A percentile compares a stretch with the other conserved stretches of the same genome.
Conservation (phyloP, 1,139 yeast species). For the Taphrina wiesneri region DNA sequence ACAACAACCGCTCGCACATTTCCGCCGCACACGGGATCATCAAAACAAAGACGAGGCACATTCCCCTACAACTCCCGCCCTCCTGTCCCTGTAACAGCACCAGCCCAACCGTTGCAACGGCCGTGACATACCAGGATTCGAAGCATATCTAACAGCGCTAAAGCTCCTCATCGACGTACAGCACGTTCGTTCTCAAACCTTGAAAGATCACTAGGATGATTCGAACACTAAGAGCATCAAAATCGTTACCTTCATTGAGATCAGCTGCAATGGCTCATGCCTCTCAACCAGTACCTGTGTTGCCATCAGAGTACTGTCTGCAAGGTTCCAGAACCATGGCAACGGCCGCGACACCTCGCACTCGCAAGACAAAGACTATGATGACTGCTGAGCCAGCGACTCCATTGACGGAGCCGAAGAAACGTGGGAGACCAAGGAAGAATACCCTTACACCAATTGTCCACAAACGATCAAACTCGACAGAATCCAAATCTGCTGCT, state of each 20-base stretch:
- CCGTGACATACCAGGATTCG: not conserved
- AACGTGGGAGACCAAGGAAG: constrained; percentile 31
- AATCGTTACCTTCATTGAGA: constrained; percentile 29
- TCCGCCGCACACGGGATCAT: not conserved
- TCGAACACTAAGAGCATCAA: constrained; percentile 23
- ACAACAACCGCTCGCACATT: not conserved
- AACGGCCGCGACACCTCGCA: constrained; percentile 6
- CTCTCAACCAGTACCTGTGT: constrained; percentile 21
- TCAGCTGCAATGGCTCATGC: constrained; percentile 12
- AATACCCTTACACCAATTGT: not conserved
- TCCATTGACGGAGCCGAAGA: constrained; percentile 21
- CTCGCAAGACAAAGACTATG: constrained; percentile 11
- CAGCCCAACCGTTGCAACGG: not conserved
- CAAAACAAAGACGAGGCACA: not conserved
- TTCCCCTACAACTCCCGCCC: not conserved
- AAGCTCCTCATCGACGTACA: too few species aligned
- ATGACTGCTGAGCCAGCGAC: constrained; percentile 2
- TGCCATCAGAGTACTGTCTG: not conserved
- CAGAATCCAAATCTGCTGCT: constrained; percentile 12
- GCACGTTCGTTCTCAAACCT: too few species aligned
- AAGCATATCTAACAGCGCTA: not conserved
- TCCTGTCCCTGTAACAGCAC: not conserved
- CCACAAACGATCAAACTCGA: constrained; percentile 26
- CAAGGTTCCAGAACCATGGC: constrained; percentile 16
- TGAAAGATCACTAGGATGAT: not conserved